Conservation (phyloP, 176 grass and related monocot species). For the Eragrostis curvula region DNA sequence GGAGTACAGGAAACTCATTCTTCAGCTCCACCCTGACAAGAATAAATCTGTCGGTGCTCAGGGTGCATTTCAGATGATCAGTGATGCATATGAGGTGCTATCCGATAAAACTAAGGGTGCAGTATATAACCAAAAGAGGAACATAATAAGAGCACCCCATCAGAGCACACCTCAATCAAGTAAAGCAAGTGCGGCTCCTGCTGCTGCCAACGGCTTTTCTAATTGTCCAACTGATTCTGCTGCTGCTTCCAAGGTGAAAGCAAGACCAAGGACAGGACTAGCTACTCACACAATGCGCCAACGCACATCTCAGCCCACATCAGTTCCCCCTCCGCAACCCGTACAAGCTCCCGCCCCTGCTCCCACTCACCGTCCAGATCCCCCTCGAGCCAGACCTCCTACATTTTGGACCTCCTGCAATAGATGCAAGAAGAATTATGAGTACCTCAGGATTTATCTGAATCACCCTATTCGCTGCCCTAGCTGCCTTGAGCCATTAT, state of each 20-base stretch:
- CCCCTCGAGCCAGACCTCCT: background rate
- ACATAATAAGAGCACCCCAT: constrained; percentile 19
- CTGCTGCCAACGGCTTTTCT: constrained; percentile 29
- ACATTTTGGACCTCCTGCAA: constrained; percentile 56
- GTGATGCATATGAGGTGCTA: constrained; percentile 31
- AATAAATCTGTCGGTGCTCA: constrained; percentile 40
- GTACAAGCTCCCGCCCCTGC: background rate
- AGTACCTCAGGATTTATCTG: constrained; percentile 43
- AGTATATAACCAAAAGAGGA: constrained; percentile 30
- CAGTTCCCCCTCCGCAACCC: background rate
- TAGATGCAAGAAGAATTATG: constrained; percentile 46
- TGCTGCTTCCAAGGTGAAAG: constrained; percentile 11
- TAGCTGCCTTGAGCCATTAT: constrained; percentile 34
- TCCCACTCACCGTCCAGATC: background rate
- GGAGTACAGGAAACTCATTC: constrained; percentile 27
- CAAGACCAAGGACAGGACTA: background rate
- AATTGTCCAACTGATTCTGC: constrained; percentile 21
- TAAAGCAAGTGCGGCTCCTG: background rate
- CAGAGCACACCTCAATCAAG: constrained; percentile 9
- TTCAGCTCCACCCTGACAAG: constrained; percentile 37
- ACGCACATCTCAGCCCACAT: background rate
- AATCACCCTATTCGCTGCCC: constrained; percentile 41
- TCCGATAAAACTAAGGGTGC: constrained; percentile 23
- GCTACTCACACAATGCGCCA: background rate
- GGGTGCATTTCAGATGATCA: constrained; percentile 43